phyloP scores from a whole-genome alignment of 768 basidiomycete species.

The Amanita pseudoporphyria region DNA sequence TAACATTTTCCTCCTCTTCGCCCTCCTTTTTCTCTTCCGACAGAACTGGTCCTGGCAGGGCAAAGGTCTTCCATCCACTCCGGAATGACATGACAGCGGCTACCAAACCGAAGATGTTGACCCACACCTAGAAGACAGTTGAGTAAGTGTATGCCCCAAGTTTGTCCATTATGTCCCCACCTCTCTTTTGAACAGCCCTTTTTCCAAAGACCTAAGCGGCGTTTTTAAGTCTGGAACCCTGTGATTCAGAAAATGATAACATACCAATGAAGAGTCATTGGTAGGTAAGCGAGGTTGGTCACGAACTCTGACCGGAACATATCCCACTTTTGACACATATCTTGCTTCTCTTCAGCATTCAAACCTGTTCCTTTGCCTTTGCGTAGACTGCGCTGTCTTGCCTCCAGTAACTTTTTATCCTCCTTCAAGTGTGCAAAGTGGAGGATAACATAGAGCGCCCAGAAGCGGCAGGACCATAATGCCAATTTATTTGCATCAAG shows the following conservation, averaged over 20 bases:
- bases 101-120: conserved; percentile 31
- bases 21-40: conserved; percentile 16
- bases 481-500: conserved; percentile 40
- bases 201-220: conserved; percentile 51
- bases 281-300: conserved; percentile 69
- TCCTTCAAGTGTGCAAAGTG: conserved; percentile 68
- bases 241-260: conserved; percentile 11
- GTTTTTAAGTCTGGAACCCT: neutral
- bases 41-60: conserved; percentile 26
- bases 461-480: conserved; percentile 72
- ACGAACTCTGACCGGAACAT: conserved; percentile 64
- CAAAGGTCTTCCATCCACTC: conserved; percentile 65
- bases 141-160: neutral
- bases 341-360: conserved; percentile 40
- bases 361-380: conserved; percentile 47
- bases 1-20: conserved; percentile 1
- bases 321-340: conserved; percentile 50
- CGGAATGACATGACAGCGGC: conserved; percentile 55
- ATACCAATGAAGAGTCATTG: conserved; percentile 79
- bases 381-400: conserved; percentile 43
- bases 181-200: conserved; percentile 57
- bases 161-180: conserved; percentile 25
- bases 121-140: conserved; percentile 24
- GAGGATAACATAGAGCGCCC: conserved; percentile 70
- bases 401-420: conserved; percentile 49